Conservation (phyloP, 2,329 filamentous ascomycete species). For the Penicillium thymicola region DNA sequence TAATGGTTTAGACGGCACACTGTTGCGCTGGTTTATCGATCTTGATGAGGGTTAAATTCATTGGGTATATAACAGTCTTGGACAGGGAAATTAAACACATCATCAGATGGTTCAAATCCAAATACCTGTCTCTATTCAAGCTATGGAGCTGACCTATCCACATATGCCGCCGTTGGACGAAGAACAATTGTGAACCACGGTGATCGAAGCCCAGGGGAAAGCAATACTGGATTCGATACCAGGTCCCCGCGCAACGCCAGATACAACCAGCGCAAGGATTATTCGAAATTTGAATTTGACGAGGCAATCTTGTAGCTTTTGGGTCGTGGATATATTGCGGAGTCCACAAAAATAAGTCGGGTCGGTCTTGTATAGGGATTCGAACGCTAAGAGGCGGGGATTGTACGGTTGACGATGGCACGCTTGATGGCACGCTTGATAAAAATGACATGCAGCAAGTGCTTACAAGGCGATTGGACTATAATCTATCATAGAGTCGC, state of each 20-base stretch:
- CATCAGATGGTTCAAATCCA: background rate
- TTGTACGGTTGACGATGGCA: background rate
- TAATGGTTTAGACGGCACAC: background rate
- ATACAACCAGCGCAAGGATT: background rate
- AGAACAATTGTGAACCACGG: background rate
- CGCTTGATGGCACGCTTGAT: background rate
- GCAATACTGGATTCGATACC: background rate
- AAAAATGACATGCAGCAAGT: background rate
- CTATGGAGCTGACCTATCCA: conserved; percentile 4
- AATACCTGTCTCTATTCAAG: conserved; percentile 5
- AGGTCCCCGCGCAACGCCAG: background rate
- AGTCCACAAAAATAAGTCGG: conserved; percentile 3
- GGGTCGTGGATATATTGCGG: background rate
- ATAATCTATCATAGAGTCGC: conserved; percentile 36
- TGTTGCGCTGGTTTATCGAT: background rate
- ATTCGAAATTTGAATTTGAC: background rate
- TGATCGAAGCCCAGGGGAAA: background rate
- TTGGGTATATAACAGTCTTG: conserved; percentile 22
- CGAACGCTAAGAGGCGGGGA: background rate
- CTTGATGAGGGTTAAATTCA: conserved; percentile 8
- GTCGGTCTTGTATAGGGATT: background rate
- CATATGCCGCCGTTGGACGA: background rate
- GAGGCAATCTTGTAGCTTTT: background rate
- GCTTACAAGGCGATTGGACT: background rate
- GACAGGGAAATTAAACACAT: conserved; percentile 3